Evolutionary conservation across 805 yeast species (phyloP).

Genomic region (Metschnikowia shivogae): DNA sequence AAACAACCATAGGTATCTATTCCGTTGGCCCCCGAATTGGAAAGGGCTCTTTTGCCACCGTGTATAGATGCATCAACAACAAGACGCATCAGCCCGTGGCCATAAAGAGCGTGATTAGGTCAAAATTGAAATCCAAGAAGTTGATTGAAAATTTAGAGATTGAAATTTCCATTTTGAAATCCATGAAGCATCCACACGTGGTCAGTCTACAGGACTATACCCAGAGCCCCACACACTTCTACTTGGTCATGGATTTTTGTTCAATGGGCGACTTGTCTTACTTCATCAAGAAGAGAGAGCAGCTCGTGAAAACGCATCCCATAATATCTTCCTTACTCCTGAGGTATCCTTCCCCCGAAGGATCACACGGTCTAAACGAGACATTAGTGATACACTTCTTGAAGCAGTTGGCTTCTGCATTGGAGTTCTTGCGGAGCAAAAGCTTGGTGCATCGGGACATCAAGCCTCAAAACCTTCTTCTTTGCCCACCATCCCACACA

Average conservation of each 20-base stretch:
- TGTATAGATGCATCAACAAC: slow-evolving; percentile 73
- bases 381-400: slow-evolving; percentile 77
- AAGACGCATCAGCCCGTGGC: slow-evolving; percentile 66
- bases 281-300: slow-evolving; percentile 73
- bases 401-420: slow-evolving; percentile 81
- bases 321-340: slow-evolving; percentile 69
- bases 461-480: slow-evolving; percentile 83
- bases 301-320: slow-evolving; percentile 71
- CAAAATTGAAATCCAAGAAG: slow-evolving; percentile 79
- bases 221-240: slow-evolving; percentile 74
- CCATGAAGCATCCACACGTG: slow-evolving; percentile 88
- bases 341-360: slow-evolving; percentile 78
- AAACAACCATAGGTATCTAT: slow-evolving; percentile 38
- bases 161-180: slow-evolving; percentile 84
- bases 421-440: slow-evolving; percentile 74
- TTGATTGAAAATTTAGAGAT: slow-evolving; percentile 86
- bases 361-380: slow-evolving; percentile 74
- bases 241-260: slow-evolving; percentile 94
- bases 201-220: slow-evolving; percentile 82
- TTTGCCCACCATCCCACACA: slow-evolving; percentile 78
- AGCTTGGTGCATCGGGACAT: slow-evolving; percentile 92
- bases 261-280: slow-evolving; percentile 90
- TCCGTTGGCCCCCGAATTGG: slow-evolving; percentile 83
- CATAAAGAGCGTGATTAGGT: slow-evolving; percentile 79
- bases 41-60: slow-evolving; percentile 93